Percentiles rank a stretch among this genome's conserved stretches.
These are phyloP conservation scores for Zea luxurians DNA, from an alignment of 176 grass and related monocot species.

Conservation along the genomic window DNA sequence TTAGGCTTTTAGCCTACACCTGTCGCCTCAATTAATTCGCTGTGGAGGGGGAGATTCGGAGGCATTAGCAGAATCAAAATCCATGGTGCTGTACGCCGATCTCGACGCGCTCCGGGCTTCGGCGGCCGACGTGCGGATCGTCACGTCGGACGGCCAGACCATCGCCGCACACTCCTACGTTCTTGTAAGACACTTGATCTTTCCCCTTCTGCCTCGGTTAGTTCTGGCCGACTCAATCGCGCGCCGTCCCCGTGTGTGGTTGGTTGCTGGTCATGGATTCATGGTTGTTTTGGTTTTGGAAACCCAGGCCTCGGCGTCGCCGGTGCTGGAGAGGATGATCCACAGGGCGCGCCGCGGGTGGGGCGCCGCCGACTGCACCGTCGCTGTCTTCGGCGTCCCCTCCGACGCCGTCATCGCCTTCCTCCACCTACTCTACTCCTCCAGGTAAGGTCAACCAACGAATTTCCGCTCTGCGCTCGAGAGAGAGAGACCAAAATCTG, in stretches of 20 bases:
- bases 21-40: neutral
- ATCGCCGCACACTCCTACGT: slow-evolving; percentile 74
- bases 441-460: slow-evolving; percentile 32
- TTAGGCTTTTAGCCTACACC: neutral
- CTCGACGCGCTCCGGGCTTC: slow-evolving; percentile 43
- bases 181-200: slow-evolving; percentile 46
- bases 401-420: slow-evolving; percentile 68
- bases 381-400: slow-evolving; percentile 59
- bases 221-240: neutral
- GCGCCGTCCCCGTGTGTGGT: too few species aligned
- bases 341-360: slow-evolving; percentile 39
- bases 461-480: too few species aligned
- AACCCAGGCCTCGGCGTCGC: slow-evolving; percentile 59
- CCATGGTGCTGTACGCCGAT: slow-evolving; percentile 31
- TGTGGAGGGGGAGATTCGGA: neutral
- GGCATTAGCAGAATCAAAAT: neutral
- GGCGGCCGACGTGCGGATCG: slow-evolving; percentile 56
- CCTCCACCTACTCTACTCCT: slow-evolving; percentile 61
- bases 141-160: slow-evolving; percentile 74
- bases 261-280: neutral
- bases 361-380: slow-evolving; percentile 31
- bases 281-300: neutral
- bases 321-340: slow-evolving; percentile 80
- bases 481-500: neutral
- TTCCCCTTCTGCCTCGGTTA: neutral